Base-by-base conservation (phyloP, 1,284 basidiomycete genomes). In the Tylopilus microsporus region DNA sequence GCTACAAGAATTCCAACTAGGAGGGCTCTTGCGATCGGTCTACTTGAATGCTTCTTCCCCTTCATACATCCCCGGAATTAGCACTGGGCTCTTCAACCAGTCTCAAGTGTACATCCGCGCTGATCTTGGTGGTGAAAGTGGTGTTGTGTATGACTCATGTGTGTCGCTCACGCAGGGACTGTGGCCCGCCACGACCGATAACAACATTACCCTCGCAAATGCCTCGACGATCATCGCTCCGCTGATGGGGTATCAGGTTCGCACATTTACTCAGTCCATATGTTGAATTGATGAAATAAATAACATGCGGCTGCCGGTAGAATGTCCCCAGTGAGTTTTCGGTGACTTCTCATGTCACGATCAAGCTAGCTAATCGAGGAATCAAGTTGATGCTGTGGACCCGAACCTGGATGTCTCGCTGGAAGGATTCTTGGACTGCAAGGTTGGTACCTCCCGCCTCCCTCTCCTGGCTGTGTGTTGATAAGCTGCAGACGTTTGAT, bases 71-170 rank as follows among this genome's bases (percentile, higher is more conserved):
- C 69, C 76, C 9, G 83, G 81, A 0, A 75, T 92, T 65, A 79
- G 77, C 65, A 74, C 73, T 18, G 77, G 79, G 16, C 73, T 87
- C 49, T 82, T 84, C 52, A 46, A 73, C 41, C 64, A 63, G 25
- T 62, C 50, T 36, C 63, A 68, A 52, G 72, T 80, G 56, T 76
- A 78, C 60, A 79, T 87, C 59, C 80, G 80, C 25, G 88, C 89
- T 19, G 89, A 92, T 72, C 84, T 83, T 46, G 91, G 88, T 36
- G 89, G 84, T 21, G 91, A 93, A 73, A 85, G 83, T 34, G 80
- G 82, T 49, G 85, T 90, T 13, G 87, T 92, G 46, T 82, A 87
- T 65, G 82, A 84, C 66, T 87, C 86, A 5, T 83, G 85, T 11
- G 77, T 82, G 19, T 84, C 87, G 6, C 72, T 88, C 53, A 73